Base-by-base conservation (phyloP, 495 filamentous ascomycete genomes). In the Podospora australis region DNA sequence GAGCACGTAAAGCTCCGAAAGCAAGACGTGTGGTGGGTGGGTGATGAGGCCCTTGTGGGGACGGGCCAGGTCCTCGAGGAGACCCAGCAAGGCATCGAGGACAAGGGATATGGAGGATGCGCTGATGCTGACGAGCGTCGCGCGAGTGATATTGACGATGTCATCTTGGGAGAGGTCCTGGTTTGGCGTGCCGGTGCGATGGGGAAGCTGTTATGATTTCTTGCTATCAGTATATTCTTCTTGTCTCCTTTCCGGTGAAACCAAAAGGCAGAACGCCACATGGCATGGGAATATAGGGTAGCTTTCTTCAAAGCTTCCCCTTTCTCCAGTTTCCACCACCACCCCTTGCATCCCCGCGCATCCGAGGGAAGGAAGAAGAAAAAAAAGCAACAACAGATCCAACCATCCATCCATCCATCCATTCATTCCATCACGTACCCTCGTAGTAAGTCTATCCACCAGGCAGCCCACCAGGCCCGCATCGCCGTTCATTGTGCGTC, bases 161-260 rank as follows among this genome's bases (percentile, higher is more conserved):
- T 84, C 79, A 67, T 84, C 80, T 52, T 76, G 75, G 55, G 70
- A 67, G 51, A 82, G 74, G 53, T 79, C 74, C 50, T 75, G 69
- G 54, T 69, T 64, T 36, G 73, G 67, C 57, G 73, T 78, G 54
- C 80, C 80, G 46, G 80, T 83, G 49, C 78, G 74, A 60, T 81
- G 78, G 29, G 80, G 80, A 49, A 84, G 77, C 80, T 84, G 62
- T n/a, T n/a, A n/a, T n/a, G n/a, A n/a, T n/a, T n/a, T n/a, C n/a
- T n/a, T 25, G 46, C 50, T 14, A 45, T 39, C 50, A 49, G 41
- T 44, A 23, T 36, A 6, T 36, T n/a, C n/a, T n/a, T n/a, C n/a
- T n/a, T n/a, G n/a, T n/a, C n/a, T n/a, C n/a, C n/a, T n/a, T n/a
- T n/a, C n/a, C n/a, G n/a, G n/a, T n/a, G n/a, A n/a, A n/a, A n/a